Conservation (phyloP, 192 early-diverging fungal species). For the Funneliformis mosseae region DNA sequence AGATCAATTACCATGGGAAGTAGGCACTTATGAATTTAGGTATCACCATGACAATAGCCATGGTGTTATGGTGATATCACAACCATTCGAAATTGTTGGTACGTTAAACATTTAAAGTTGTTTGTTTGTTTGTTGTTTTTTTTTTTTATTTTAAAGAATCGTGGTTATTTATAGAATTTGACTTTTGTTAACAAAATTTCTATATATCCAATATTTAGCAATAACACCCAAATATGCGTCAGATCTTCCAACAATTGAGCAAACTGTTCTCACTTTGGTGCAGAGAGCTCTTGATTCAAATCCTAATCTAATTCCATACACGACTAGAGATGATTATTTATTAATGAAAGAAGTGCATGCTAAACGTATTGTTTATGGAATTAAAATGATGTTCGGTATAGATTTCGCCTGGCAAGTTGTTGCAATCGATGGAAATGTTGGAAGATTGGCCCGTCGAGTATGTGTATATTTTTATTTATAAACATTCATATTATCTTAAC, state of each 20-base stretch:
- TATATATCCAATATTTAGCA: slow-evolving; percentile 33
- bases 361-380: slow-evolving; percentile 76
- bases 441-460: slow-evolving; percentile 54
- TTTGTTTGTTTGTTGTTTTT: neutral
- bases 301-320: slow-evolving; percentile 47
- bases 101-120: slow-evolving; percentile 31
- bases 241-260: slow-evolving; percentile 41
- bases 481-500: slow-evolving; percentile 14
- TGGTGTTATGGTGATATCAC: slow-evolving; percentile 73
- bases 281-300: slow-evolving; percentile 52
- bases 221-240: slow-evolving; percentile 28
- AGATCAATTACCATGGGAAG: slow-evolving; percentile 77
- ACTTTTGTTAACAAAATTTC: neutral
- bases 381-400: slow-evolving; percentile 81
- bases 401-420: slow-evolving; percentile 87
- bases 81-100: slow-evolving; percentile 79
- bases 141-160: neutral
- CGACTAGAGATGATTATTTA: slow-evolving; percentile 54
- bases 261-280: slow-evolving; percentile 44
- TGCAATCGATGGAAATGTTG: slow-evolving; percentile 49
- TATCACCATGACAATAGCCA: slow-evolving; percentile 90
- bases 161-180: slow-evolving; percentile 7
- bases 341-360: slow-evolving; percentile 63
- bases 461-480: slow-evolving; percentile 19
- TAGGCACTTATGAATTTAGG: slow-evolving; percentile 89